Conservation (phyloP, 1,139 yeast species). For the Saccharomyces hybrid region DNA sequence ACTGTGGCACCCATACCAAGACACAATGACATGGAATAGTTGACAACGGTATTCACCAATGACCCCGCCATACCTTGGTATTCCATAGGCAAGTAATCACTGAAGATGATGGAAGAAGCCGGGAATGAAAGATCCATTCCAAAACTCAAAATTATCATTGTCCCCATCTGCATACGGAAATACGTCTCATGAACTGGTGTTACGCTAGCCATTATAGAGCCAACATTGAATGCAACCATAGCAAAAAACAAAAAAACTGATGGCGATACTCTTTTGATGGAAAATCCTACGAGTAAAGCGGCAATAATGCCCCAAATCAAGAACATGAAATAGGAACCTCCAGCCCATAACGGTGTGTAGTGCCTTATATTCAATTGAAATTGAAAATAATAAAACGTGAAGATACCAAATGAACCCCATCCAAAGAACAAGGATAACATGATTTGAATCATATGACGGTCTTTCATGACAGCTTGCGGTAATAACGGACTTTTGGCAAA, state of each 20-base stretch:
- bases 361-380: constrained; percentile 40
- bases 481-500: constrained; percentile 38
- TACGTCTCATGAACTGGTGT: constrained; percentile 46
- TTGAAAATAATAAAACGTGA: constrained; percentile 37
- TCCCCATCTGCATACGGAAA: constrained; percentile 42
- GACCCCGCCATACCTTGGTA: constrained; percentile 60
- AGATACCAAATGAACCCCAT: constrained; percentile 55
- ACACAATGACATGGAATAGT: constrained; percentile 47
- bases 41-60: constrained; percentile 46
- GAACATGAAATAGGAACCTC: constrained; percentile 42
- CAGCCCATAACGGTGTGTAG: constrained; percentile 40
- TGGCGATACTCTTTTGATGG: constrained; percentile 40
- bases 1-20: constrained; percentile 47
- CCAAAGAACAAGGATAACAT: constrained; percentile 36
- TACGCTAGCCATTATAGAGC: constrained; percentile 41
- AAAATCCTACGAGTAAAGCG: constrained; percentile 38
- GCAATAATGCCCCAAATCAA: constrained; percentile 43
- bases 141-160: constrained; percentile 44
- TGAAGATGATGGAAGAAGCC: no score
- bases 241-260: constrained; percentile 40
- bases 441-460: constrained; percentile 32
- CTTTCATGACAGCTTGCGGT: constrained; percentile 39
- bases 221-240: constrained; percentile 41
- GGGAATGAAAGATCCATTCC: constrained; percentile 25
- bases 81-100: constrained; percentile 32